Evolutionary conservation across 1,284 basidiomycete species (phyloP).

Genomic region (Inonotus obliquus): DNA sequence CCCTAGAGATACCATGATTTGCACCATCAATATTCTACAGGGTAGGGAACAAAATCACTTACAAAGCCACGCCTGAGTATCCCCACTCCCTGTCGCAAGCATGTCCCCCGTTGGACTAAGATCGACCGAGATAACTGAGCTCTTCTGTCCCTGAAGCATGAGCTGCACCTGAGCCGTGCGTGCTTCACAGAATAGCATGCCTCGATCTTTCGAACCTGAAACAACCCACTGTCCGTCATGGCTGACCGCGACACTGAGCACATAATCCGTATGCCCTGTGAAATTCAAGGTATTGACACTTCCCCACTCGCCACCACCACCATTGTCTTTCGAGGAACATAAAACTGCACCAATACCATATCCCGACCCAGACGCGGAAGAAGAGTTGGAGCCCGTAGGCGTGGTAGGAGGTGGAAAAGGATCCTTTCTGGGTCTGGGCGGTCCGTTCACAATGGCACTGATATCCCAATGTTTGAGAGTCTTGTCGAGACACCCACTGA

Average conservation of each 20-base stretch:
- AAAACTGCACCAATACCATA: not conserved
- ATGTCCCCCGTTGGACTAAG: constrained; percentile 70
- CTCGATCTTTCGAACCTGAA: constrained; percentile 87
- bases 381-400: not conserved
- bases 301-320: constrained; percentile 36
- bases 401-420: constrained; percentile 14
- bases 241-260: constrained; percentile 77
- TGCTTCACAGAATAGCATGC: constrained; percentile 87
- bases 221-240: constrained; percentile 87
- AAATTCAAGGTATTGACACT: constrained; percentile 72
- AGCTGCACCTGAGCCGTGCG: constrained; percentile 71
- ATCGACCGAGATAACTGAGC: constrained; percentile 88
- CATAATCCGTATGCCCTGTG: constrained; percentile 84
- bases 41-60: constrained; percentile 4
- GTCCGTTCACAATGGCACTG: constrained; percentile 33
- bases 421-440: constrained; percentile 6
- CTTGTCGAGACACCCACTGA: constrained; percentile 84
- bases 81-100: constrained; percentile 84
- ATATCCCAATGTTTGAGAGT: constrained; percentile 89
- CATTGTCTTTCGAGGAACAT: constrained; percentile 24
- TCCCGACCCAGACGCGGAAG: not conserved
- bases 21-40: not conserved
- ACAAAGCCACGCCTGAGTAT: constrained; percentile 83
- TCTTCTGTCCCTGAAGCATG: constrained; percentile 88
- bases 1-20: not conserved